Base-by-base conservation (phyloP, 2,329 filamentous ascomycete species). In the Rhynchosporium graminicola region DNA sequence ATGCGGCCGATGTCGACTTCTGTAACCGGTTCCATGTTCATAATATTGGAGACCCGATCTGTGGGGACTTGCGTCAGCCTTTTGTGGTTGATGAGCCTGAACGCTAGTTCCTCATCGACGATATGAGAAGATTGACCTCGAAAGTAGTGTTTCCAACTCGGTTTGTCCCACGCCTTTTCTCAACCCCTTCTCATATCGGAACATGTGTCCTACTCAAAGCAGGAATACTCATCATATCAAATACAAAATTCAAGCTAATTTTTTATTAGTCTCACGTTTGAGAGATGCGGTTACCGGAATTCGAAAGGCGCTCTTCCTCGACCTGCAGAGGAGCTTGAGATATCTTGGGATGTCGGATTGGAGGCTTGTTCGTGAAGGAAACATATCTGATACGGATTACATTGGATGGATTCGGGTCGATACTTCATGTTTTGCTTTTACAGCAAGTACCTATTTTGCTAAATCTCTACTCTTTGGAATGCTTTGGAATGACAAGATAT, bases 401-500 rank as follows among this genome's bases (percentile, higher is more conserved):
- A 2, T 7, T 7, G 13, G 43, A 9, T 46, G n/a, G 8, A 26
- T 0, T 46, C 7, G 2, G 43, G 43, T 26, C 26, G 4, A 26
- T 28, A 46, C 43, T 9, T 46, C 15, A 46, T 26, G n/a, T n/a
- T 20, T 20, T 20, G 5, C 4, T 28, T 5, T 10, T 2, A n/a
- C 13, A 46, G 43, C 43, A 28, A 45, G n/a, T 26, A 20, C 43
- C 10, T 20, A 15, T 46, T 28, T 10, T 46, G 43, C 31, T 46
- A 45, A 15, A 12, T 33, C 56, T 6, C 60, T 61, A n/a, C 31
- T 15, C 8, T 38, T 26, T 36, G 29, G 42, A 28, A 43, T 45
- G 36, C 8, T 38, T 26, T 36, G 29, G 28, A 15, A 43, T 45
- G 45, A 54, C 36, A 40, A 42, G 47, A 60, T 60, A 63, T 57